Base-by-base conservation (phyloP, 2,329 filamentous ascomycete species). In the Ascosphaera aggregata region DNA sequence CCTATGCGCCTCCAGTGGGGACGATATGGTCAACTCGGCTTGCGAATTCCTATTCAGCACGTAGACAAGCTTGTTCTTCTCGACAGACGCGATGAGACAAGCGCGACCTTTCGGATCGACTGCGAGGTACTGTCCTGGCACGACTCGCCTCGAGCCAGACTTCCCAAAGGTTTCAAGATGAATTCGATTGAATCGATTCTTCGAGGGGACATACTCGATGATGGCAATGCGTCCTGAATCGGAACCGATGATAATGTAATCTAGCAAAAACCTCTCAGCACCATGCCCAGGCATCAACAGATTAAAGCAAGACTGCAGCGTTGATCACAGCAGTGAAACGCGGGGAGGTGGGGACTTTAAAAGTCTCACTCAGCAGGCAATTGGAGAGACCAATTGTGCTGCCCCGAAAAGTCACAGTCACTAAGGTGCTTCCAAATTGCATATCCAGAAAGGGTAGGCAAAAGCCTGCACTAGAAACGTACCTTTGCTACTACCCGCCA, bases 1-100 rank as follows among this genome's bases (percentile, higher is more conserved):
- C 56, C 89, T 92, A 59, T 98, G 86, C 2, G 89, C 91, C 59
- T 98, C 91, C 15, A 98, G 68, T 1, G 89, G 89, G 11, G 89
- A 98, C 3, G 89, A 98, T 38, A 98, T 98, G 32, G 85, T 91
- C 49, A 98, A 72, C 56, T 93, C 81, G 15, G 85, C 85, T 58
- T 95, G 82, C 2, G 84, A 72, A 60, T 93, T 92, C 46, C 91
- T 77, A 58, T 95, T 95, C 48, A 98, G 67, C 51, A 98, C 86
- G 60, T 98, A 99, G 48, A 98, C 89, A 41, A 99, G 77, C 64
- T 98, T 98, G 64, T 95, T 98, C 69, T 98, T 98, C 62, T 99
- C 91, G 40, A 86, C 69, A 3, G 85, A 86, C 8, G 89, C 84
- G 44, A 95, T 80, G 54, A 99, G 68, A 53, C 86, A 93, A 40